A percentile compares a stretch with the other conserved stretches of the same genome.
Evolutionary conservation across 768 basidiomycete species (phyloP).

Genomic region (Mycena haematopus): DNA sequence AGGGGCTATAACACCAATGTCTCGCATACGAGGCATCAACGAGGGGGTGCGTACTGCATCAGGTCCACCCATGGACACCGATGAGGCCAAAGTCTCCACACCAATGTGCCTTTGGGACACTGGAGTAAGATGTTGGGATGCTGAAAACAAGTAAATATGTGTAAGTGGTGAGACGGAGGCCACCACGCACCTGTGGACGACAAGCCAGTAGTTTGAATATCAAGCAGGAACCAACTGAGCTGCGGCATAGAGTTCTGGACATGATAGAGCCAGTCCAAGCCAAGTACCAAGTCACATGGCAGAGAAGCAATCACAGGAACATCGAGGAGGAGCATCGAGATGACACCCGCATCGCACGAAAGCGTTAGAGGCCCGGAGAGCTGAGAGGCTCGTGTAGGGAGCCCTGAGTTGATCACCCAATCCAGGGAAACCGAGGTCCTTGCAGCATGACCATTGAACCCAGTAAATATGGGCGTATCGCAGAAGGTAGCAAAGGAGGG

Average conservation of each 20-base stretch:
- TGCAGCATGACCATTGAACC: background rate
- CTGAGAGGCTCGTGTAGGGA: background rate
- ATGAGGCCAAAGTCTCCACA: background rate
- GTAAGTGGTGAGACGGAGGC: too few species aligned
- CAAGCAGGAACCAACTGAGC: background rate
- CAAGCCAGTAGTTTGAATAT: background rate
- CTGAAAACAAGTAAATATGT: background rate
- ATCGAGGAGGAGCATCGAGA: background rate
- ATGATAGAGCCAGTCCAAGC: background rate
- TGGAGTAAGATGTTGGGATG: background rate
- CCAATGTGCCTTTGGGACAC: background rate
- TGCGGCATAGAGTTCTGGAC: background rate
- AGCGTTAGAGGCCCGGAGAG: background rate
- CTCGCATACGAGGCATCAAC: background rate
- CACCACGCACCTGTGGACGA: too few species aligned
- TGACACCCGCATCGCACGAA: background rate
- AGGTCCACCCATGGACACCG: background rate
- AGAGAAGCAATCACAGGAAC: background rate
- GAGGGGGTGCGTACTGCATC: constrained; percentile 4
- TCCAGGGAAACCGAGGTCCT: constrained; percentile 7
- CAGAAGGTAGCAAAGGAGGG: constrained; percentile 2
- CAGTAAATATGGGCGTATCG: background rate
- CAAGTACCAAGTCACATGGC: background rate
- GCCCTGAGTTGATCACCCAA: background rate
- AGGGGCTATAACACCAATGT: background rate